Base-by-base conservation (phyloP, 1,284 basidiomycete genomes). In the Cystobasidium pallidum region DNA sequence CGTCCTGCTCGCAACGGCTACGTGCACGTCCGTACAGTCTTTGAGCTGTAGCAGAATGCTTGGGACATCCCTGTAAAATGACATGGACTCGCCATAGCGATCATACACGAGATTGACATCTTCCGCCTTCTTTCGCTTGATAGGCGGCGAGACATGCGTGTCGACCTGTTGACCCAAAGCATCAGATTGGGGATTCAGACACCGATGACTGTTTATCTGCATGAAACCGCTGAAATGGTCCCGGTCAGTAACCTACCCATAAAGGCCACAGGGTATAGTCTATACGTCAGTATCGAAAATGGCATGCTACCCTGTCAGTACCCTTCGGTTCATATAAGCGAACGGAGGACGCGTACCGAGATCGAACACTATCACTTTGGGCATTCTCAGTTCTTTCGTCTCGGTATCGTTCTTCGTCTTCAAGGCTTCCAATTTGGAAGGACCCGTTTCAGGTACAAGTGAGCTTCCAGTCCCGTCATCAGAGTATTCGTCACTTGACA, bases 361-460 rank as follows among this genome's bases (percentile, higher is more conserved):
- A 47, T 47, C 41, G 86, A 39, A 47, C 15, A 17, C 32, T 28
- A 58, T 61, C n/a, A 30, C 58, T 59, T 57, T 54, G 34, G 34
- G 36, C 36, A 92, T 88, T 89, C 90, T 92, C 8, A 92, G 91
- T 91, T 93, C 0, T 92, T 83, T 0, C 91, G 92, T 45, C 11
- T 45, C 15, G 15, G 43, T 19, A 45, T 45, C n/a, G 43, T n/a
- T 19, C 11, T 11, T 45, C n/a, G n/a, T n/a, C 19, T 45, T 45
- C 7, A 19, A 4, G 19, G 8, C 7, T 15, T n/a, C 19, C 43
- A 45, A 3, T 45, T 45, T 45, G 7, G 43, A 45, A 19, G 15
- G 7, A 45, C 7, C 43, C n/a, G 43, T 4, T n/a, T 45, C 43
- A 8, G 32, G 4, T 36, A 3, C 54, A 34, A 32, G 19, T n/a